phyloP scores from a whole-genome alignment of 2,329 filamentous ascomycete species.

The Colletotrichum brevisporum region DNA sequence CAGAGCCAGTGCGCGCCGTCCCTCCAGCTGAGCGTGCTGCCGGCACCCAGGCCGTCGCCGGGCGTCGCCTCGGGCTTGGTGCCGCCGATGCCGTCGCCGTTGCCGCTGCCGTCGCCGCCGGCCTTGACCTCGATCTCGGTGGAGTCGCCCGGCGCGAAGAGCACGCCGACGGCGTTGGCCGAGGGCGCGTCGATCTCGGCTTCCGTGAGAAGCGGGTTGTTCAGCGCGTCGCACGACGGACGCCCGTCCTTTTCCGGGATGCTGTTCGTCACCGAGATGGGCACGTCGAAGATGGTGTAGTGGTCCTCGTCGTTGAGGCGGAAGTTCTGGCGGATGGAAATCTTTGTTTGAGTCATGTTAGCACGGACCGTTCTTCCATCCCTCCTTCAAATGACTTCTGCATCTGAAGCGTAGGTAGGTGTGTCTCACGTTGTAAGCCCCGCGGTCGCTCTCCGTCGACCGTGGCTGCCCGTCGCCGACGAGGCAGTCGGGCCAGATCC shows the following conservation, averaged over 20 bases:
- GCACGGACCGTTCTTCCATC: neutral
- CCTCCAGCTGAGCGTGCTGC: constrained; percentile 50
- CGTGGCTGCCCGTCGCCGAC: constrained; percentile 70
- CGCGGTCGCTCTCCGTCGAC: constrained; percentile 64
- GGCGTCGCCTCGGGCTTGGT: constrained; percentile 48
- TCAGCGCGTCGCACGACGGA: constrained; percentile 64
- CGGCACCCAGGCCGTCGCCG: constrained; percentile 51
- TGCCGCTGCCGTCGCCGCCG: constrained; percentile 40
- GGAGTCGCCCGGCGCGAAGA: constrained; percentile 67
- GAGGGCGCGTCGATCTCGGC: constrained; percentile 59
- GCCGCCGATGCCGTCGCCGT: constrained; percentile 49
- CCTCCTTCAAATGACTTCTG: too few relatives aligned
- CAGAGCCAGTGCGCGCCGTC: constrained; percentile 51
- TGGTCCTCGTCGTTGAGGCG: constrained; percentile 73
- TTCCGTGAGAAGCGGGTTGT: constrained; percentile 65
- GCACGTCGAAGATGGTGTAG: constrained; percentile 80
- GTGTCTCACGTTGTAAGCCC: constrained; percentile 72
- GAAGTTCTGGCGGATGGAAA: constrained; percentile 80
- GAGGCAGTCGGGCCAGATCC: constrained; percentile 79
- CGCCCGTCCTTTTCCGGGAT: constrained; percentile 62
- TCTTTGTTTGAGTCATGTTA: constrained; percentile 53
- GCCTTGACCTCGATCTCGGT: constrained; percentile 57
- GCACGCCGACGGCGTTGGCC: constrained; percentile 60
- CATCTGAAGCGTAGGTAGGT: neutral
- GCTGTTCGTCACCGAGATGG: constrained; percentile 76